Conservation (phyloP, 2,329 filamentous ascomycete species). For the Aspergillus brunneoviolaceus region DNA sequence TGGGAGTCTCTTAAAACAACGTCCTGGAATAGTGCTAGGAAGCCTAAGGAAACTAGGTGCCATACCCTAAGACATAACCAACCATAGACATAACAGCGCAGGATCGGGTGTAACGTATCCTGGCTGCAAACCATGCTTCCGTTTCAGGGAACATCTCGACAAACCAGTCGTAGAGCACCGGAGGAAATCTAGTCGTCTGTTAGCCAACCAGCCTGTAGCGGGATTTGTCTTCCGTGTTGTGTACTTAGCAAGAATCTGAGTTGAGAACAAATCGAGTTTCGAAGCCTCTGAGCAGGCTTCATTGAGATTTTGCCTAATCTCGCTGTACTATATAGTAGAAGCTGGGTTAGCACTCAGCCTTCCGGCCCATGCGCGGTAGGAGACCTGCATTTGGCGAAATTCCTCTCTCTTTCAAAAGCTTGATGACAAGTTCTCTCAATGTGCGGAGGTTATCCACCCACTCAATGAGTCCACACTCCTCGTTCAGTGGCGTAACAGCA, state of each 20-base stretch:
- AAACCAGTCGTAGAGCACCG: conserved; percentile 92
- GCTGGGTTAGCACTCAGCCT: conserved; percentile 2
- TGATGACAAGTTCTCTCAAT: conserved; percentile 83
- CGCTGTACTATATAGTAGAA: conserved; percentile 60
- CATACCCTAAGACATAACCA: conserved; percentile 77
- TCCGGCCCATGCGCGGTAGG: neutral
- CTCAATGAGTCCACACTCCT: conserved; percentile 96
- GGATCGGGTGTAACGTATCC: conserved; percentile 85
- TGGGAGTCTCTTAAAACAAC: neutral
- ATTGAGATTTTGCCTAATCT: conserved; percentile 61
- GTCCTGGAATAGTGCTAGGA: conserved; percentile 6
- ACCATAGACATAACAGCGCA: conserved; percentile 99
- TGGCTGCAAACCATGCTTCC: conserved; percentile 84
- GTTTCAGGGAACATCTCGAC: conserved; percentile 92
- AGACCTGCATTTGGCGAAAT: conserved; percentile 53
- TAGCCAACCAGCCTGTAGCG: conserved; percentile 6
- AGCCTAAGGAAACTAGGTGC: neutral
- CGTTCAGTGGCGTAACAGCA: conserved; percentile 91
- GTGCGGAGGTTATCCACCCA: conserved; percentile 98
- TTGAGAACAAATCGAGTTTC: conserved; percentile 71
- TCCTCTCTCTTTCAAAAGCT: conserved; percentile 72
- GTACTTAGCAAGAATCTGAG: conserved; percentile 55
- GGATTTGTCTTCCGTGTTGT: neutral
- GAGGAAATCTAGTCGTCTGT: conserved; percentile 61
- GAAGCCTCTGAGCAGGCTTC: conserved; percentile 63